Base-by-base conservation (phyloP, 805 yeast genomes). In the Zygoascus bituminiphila region DNA sequence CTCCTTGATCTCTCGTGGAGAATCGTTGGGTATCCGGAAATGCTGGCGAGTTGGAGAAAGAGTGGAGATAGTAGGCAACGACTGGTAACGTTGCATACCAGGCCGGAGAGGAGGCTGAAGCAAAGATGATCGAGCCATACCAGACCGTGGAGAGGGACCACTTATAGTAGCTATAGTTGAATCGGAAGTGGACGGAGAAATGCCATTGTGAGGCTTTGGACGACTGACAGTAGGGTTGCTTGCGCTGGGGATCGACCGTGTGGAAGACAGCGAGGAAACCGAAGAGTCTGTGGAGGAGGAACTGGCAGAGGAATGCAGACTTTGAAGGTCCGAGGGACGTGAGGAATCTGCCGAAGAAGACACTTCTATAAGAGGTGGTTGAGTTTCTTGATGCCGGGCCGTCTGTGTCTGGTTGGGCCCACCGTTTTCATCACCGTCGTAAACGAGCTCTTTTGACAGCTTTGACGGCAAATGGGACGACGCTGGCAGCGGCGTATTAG, bases 21-120 rank as follows among this genome's bases (percentile, higher is more conserved):
- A 54, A 10, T 57, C 44, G 49, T 63, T 64, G 26, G 61, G 62
- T 19, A 65, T 55, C 23, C 69, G 52, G 51, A 64, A 59, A 39
- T 64, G 68, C 24, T 65, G 69, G 15, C 69, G 48, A 3, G 66
- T 58, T 9, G 69, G 69, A 39, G 62, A 56, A 40, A 57, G 44
- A 9, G 58, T 51, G 22, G 61, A 54, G 17, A 54, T 44, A 19
- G 56, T 52, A 4, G 68, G 68, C 36, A 60, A 50, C n/a, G 68
- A 62, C 49, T 64, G 60, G 53, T 57, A 61, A n/a, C 68, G 58
- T 43, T 60, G 50, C 42, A 64, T 52, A 7, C 52, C 57, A 1
- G 68, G 68, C 22, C 68, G 57, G 15, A 23, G 15, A 9, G 35
- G 35, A 23, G 35, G 39, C 14, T 29, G 33, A n/a, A n/a, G n/a